Conservation (phyloP, 2,329 filamentous ascomycete species). For the Xylariaceae sp. region DNA sequence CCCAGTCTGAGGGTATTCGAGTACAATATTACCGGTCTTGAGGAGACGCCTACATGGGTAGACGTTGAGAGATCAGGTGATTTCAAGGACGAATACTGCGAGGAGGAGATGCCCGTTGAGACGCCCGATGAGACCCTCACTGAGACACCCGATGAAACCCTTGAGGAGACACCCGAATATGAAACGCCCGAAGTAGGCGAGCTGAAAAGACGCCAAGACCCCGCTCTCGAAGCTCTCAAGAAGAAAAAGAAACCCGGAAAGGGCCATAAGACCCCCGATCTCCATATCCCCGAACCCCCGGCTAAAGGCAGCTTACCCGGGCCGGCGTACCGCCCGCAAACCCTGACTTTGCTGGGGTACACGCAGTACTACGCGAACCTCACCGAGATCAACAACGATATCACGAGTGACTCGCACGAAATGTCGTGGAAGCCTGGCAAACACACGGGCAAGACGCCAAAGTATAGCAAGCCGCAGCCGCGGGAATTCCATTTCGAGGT, state of each 20-base stretch:
- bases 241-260: constrained; percentile 44
- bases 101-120: constrained; percentile 2
- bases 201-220: constrained; percentile 25
- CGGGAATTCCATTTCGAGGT: constrained; percentile 68
- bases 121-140: no score
- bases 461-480: constrained; percentile 50
- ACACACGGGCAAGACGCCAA: constrained; percentile 54
- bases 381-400: constrained; percentile 78
- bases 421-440: constrained; percentile 59
- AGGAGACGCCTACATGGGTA: constrained; percentile 47
- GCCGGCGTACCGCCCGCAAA: constrained; percentile 83
- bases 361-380: constrained; percentile 93
- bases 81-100: not conserved
- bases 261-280: constrained; percentile 45
- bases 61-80: constrained; percentile 18
- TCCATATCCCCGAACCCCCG: constrained; percentile 65
- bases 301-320: constrained; percentile 69
- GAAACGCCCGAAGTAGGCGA: constrained; percentile 11
- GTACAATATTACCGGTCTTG: constrained; percentile 82
- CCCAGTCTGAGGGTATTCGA: constrained; percentile 86
- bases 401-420: constrained; percentile 34
- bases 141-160: no score
- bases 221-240: constrained; percentile 30
- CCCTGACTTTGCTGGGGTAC: constrained; percentile 72
- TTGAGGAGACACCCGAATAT: not conserved